These are phyloP conservation scores for Tagetes erecta DNA, from an alignment of 129 eudicot genomes.

Conservation along the genomic window DNA sequence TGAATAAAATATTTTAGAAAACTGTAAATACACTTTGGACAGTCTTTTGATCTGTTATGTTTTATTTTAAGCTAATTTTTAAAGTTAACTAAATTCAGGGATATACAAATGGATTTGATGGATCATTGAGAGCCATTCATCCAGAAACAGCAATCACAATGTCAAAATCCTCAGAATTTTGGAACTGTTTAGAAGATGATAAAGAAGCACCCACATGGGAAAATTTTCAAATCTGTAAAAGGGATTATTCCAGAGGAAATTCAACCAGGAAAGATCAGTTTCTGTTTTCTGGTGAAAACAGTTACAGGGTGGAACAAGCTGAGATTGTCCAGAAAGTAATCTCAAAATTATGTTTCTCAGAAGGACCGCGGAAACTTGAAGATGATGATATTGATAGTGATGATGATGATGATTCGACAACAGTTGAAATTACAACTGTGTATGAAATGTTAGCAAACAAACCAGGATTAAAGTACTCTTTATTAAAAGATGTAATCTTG, in stretches of 20 bases:
- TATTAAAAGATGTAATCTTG: slow-evolving; percentile 64
- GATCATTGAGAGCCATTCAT: slow-evolving; percentile 33
- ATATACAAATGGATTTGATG: slow-evolving; percentile 36
- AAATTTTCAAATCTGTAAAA: slow-evolving; percentile 21
- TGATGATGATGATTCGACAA: slow-evolving; percentile 45
- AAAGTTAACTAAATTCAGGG: slow-evolving; percentile 36
- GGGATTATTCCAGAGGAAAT: slow-evolving; percentile 4
- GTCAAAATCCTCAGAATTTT: slow-evolving; percentile 32
- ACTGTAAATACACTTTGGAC: not conserved
- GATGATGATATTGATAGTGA: not conserved
- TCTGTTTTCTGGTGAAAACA: slow-evolving; percentile 36
- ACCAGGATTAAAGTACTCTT: slow-evolving; percentile 67
- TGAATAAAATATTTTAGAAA: not conserved
- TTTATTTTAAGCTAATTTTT: slow-evolving; percentile 5
- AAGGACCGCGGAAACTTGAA: slow-evolving; percentile 36
- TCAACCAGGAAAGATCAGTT: slow-evolving; percentile 24
- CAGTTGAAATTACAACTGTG: slow-evolving; percentile 58
- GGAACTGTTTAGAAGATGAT: slow-evolving; percentile 36
- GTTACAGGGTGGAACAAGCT: slow-evolving; percentile 48
- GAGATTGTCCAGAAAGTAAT: slow-evolving; percentile 63
- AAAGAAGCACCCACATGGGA: slow-evolving; percentile 32
- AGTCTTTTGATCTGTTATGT: not conserved
- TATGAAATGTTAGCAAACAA: slow-evolving; percentile 58
- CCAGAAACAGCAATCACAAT: slow-evolving; percentile 27
- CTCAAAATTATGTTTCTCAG: slow-evolving; percentile 71